Evolutionary conservation across 2,329 filamentous ascomycete species (phyloP), one percentile per base, ranked within the genome.

Genomic region (Claviceps africana): DNA sequence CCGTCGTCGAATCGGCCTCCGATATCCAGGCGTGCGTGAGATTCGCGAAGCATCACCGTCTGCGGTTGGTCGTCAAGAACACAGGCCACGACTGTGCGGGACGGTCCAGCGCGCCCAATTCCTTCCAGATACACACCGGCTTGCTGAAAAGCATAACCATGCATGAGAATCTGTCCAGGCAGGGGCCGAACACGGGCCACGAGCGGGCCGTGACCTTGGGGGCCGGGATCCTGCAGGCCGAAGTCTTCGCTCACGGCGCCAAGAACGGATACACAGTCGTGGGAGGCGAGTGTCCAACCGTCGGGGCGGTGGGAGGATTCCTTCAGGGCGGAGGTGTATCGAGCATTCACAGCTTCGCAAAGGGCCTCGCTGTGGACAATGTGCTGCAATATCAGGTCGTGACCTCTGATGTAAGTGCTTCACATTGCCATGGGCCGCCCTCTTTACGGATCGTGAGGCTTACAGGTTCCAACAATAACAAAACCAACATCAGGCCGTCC

Each of bases 41-140:
- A 43, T 49, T 43, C 15, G 35, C 47, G 35, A 42, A 9, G 2
- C 9, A 9, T 42, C 47, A 49, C 21, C 9, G 31, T 19, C 47
- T 49, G 22, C 50, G 40, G 17, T 22, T 51, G 19, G 42, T 51
- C 5, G 15, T 51, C 30, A 46, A 40, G 21, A 51, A 47, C 31
- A 47, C 40, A 11, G 50, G 50, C 15, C 50, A 51, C 35, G 50
- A 51, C 15, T 25, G 21, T 11, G 42, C 42, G 1, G 50, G 50
- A 37, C 50, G 50, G 15, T 51, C 50, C 13, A 30, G 21, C 21
- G 30, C 50, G 4, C 50, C 50, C n/a, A 2, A 40, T 40, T 51
- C 50, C 11, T 39, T 51, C 42, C 50, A 51, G 30, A 51, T 51
- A 39, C 42, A 47, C 15, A 51, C 50, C 17, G n/a, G 33, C 35